phyloP scores from a whole-genome alignment of 2,329 filamentous ascomycete species.

The Monascus ruber region DNA sequence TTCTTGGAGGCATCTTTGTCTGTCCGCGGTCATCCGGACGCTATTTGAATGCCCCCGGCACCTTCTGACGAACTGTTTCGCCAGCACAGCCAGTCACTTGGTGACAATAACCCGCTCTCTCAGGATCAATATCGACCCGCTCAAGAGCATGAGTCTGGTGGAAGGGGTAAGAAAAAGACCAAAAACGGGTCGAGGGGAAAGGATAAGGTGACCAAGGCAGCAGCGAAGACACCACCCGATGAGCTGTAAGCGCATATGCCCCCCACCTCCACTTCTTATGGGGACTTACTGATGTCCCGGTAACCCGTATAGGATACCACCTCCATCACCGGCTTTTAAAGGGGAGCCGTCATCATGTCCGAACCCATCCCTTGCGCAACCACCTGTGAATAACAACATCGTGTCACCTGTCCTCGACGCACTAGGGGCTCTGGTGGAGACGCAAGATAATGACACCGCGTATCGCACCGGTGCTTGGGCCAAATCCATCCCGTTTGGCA shows the following conservation, averaged over 20 bases:
- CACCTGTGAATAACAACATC: conserved; percentile 14
- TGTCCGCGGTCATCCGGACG: neutral
- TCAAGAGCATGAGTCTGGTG: conserved; percentile 21
- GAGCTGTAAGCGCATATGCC: conserved; percentile 21
- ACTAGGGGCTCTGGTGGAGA: conserved; percentile 20
- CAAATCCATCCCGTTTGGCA: conserved; percentile 33
- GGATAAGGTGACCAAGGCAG: conserved; percentile 22
- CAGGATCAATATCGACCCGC: conserved; percentile 15
- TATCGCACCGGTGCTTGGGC: conserved; percentile 34
- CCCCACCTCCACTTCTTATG: too few species aligned
- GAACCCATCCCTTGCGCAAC: conserved; percentile 12
- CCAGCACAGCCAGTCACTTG: conserved; percentile 25
- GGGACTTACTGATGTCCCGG: conserved; percentile 2
- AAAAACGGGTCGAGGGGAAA: conserved; percentile 26
- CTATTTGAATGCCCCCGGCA: conserved; percentile 33
- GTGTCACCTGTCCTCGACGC: conserved; percentile 29
- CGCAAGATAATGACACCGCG: conserved; percentile 22
- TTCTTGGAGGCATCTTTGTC: conserved; percentile 14
- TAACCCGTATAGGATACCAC: conserved; percentile 12
- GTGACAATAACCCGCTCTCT: conserved; percentile 17
- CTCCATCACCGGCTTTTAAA: conserved; percentile 13
- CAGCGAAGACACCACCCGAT: conserved; percentile 20
- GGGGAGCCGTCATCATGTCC: conserved; percentile 22
- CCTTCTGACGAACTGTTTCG: conserved; percentile 27
- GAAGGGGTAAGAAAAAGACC: conserved; percentile 31